Base-by-base conservation (phyloP, 1,139 yeast genomes). In the Magnusiomyces paraingens region DNA sequence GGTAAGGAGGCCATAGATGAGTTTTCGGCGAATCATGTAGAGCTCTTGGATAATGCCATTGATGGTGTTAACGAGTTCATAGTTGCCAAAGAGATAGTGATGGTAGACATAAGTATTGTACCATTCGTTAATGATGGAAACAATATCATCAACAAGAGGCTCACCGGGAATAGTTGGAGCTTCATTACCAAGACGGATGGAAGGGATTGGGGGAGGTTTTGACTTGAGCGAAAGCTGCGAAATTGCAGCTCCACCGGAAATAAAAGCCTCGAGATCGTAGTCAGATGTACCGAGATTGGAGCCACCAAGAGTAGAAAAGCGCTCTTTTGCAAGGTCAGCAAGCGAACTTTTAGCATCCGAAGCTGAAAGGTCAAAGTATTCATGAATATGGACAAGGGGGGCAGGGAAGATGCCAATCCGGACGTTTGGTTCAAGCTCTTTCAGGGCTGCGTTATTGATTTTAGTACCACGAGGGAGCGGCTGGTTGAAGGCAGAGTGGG, bases 1-100 rank as follows among this genome's bases (percentile, higher is more conserved):
- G 0, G 95, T 87, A 57, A 83, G 74, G 48, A 86, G 70, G 54
- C 78, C 72, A 62, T 81, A 75, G 40, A 74, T 68, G 58, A 88
- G 73, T 63, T 80, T 80, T 59, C 84, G 71, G 65, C 93, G 76
- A 43, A 83, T 77, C 55, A 80, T 82, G 62, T 84, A 84, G 61
- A 89, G 75, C 52, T 82, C 81, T 54, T 77, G 69, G 52, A 68
- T 64, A 29, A 65, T 60, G 41, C 60, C 62, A 47, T 64, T 60
- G 51, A 71, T 58, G 2, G 66, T 61, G 48, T 61, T 61, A 14
- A 70, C 76, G 20, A 68, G 65, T 26, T 69, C 64, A 63, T 72
- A 76, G 50, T 71, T 73, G 49, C 69, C 67, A 51, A 63, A 58
- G 21, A 66, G 57, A 52, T 66, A 66, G 57, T 65, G 63, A 44